Base-by-base conservation (phyloP, 2,329 filamentous ascomycete species). In the Apiospora malaysiana region DNA sequence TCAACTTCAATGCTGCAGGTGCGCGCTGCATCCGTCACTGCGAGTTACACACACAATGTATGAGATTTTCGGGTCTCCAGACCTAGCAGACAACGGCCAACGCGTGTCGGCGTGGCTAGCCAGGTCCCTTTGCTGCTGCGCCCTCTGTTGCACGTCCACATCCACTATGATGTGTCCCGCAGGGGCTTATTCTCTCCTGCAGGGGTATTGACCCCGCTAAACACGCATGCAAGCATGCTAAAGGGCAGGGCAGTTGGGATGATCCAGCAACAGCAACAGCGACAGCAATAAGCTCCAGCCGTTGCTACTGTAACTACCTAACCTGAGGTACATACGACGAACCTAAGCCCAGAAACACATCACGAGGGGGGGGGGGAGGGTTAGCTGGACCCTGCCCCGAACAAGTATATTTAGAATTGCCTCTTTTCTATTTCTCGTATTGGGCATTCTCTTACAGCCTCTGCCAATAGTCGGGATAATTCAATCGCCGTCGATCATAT, bases 181-280 rank as follows among this genome's bases (percentile, higher is more conserved):
- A 16, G 18, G 46, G 49, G 49, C 49, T 32, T 32, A 56, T 56
- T 32, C 25, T 56, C 25, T 27, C 6, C 49, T 32, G 49, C 49
- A 59, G 51, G 51, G 51, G 51, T 59, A 37, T 21, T 6, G 51
- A 59, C 51, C 51, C 51, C 51, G 51, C 51, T 59, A 59, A 59
- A 59, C 51, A 59, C 51, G 51, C 51, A 9, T 56, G 51, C 51
- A 43, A 12, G 14, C 40, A 42, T 56, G 25, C 23, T 42, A 42
- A 42, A 42, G 40, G 40, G 40, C 40, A 42, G 27, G 51, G 51
- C 51, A 59, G 16, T 56, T 59, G 27, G 51, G 51, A 59, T 21
- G 51, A 59, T 59, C 27, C 51, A 59, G 51, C 32, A 21, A 16
- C 51, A 59, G 51, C 51, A 32, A 59, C 51, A 59, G 51, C 32